Base-by-base conservation (phyloP, 768 basidiomycete species). In the Gyrodon lividus region DNA sequence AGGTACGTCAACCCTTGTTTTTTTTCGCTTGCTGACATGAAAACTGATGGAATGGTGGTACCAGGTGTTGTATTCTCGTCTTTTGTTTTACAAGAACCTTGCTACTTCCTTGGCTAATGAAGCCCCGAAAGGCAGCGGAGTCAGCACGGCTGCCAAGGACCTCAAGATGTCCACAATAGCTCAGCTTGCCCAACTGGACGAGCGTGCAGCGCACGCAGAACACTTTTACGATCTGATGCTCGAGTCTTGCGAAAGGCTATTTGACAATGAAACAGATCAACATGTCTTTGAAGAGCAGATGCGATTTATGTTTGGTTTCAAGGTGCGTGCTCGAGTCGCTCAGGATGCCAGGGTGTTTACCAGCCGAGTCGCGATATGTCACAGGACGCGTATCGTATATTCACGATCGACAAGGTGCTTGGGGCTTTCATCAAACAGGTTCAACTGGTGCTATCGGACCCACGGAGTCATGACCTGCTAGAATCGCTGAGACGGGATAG, bases 371-470 rank as follows among this genome's bases (percentile, higher is more conserved):
- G 17, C n/a, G 37, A 6, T 5, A 37, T 16, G 30, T 35, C 28
- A 7, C 54, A 88, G 86, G 76, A 89, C 23, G 85, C 85, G 0
- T 98, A 92, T 68, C 87, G 86, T 63, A 81, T 93, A 61, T 99
- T 97, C 69, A 98, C 96, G 0, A 75, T 97, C 22, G 96, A 99
- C 72, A 94, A 97, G 68, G 76, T 98, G 31, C 79, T 98, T 38
- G 89, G 88, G 1, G 77, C 83, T 1, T 78, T 98, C 54, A 84
- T 99, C 69, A 98, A 97, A 65, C 92, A 95, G 73, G 91, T 89
- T 8, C 89, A 91, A 62, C 66, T 77, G n/a, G 72, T 87, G 28
- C 73, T 89, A n/a, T 66, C 77, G 1, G 89, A 90, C 57, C 61
- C 77, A 2, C 85, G 83, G 60, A 86, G 84, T 61, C 85, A 86